Percentiles rank a stretch among this genome's conserved stretches.
Evolutionary conservation across 352 stramenopile species (phyloP).

Genomic region (Chrysophaeum taylorii): DNA sequence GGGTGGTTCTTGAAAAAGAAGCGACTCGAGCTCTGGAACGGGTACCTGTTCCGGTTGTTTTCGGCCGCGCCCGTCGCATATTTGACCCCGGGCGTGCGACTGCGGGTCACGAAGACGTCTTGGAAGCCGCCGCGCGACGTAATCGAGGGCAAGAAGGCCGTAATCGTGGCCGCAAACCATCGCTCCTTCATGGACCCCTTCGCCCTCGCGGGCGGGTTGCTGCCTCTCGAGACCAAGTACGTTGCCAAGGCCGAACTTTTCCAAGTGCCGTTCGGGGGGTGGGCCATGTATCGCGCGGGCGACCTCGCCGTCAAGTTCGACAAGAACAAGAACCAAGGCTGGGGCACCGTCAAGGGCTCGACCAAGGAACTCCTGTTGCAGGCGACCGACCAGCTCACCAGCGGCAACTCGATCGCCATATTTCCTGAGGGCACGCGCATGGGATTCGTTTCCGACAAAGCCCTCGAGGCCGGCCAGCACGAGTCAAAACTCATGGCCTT

Average conservation of each 20-base stretch:
- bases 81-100: not conserved
- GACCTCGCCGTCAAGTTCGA: conserved; percentile 10
- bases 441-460: not conserved
- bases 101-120: not conserved
- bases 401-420: conserved; percentile 5
- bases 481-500: conserved; percentile 9
- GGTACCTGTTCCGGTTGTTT: not conserved
- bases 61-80: not conserved
- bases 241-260: conserved; percentile 10
- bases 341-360: conserved; percentile 6
- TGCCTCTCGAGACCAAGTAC: conserved; percentile 5
- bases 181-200: conserved; percentile 7
- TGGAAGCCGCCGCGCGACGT: not conserved
- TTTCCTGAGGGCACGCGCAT: conserved; percentile 8
- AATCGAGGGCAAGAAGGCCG: not conserved
- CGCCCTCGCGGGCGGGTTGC: not conserved
- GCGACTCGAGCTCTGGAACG: conserved; percentile 2
- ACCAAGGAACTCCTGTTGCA: not conserved
- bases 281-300: conserved; percentile 3
- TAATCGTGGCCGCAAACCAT: conserved; percentile 3
- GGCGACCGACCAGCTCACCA: not conserved
- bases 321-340: not conserved
- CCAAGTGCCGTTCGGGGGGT: conserved; percentile 6
- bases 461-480: not conserved
- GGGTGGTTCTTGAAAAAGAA: not conserved